A percentile compares a stretch with the other conserved stretches of the same genome.
Conservation (phyloP, 208 protist genomes). For the Angomonas deanei region DNA sequence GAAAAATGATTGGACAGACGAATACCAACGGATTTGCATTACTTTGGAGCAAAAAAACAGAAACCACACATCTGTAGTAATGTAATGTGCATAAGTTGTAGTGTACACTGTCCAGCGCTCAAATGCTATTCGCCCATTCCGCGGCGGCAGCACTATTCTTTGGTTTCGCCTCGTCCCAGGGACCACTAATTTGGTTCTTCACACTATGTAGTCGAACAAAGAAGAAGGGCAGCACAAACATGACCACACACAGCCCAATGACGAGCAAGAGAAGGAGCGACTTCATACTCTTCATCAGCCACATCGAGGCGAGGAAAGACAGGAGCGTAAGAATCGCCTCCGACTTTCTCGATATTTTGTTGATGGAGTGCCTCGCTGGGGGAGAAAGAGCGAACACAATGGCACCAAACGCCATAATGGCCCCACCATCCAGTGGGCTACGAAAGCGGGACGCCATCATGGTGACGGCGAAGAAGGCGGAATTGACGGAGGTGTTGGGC, state of each 20-base stretch:
- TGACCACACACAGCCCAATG: slow-evolving; percentile 35
- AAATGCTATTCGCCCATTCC: slow-evolving; percentile 82
- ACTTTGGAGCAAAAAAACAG: slow-evolving; percentile 7
- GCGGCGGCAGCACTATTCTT: slow-evolving; percentile 89
- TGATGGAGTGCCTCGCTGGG: slow-evolving; percentile 64
- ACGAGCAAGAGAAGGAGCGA: slow-evolving; percentile 59
- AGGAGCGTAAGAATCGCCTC: slow-evolving; percentile 66
- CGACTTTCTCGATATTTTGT: slow-evolving; percentile 41
- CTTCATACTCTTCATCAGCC: slow-evolving; percentile 50
- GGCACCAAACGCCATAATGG: slow-evolving; percentile 79
- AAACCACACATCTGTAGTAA: slow-evolving; percentile 12
- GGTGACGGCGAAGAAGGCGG: slow-evolving; percentile 74
- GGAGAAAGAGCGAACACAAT: slow-evolving; percentile 84
- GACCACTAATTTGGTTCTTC: slow-evolving; percentile 88
- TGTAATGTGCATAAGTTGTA: too few relatives aligned
- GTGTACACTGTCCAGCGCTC: not conserved
- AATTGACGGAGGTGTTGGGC: slow-evolving; percentile 73
- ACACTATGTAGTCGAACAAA: slow-evolving; percentile 76
- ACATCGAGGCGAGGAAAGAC: slow-evolving; percentile 45
- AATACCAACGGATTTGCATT: too few relatives aligned
- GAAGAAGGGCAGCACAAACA: slow-evolving; percentile 71
- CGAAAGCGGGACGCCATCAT: slow-evolving; percentile 83
- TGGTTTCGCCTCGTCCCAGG: slow-evolving; percentile 90
- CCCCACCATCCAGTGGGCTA: slow-evolving; percentile 47
- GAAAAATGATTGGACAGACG: too few relatives aligned